phyloP scores from a whole-genome alignment of 176 grass and related monocot species.

The Poa pratensis region DNA sequence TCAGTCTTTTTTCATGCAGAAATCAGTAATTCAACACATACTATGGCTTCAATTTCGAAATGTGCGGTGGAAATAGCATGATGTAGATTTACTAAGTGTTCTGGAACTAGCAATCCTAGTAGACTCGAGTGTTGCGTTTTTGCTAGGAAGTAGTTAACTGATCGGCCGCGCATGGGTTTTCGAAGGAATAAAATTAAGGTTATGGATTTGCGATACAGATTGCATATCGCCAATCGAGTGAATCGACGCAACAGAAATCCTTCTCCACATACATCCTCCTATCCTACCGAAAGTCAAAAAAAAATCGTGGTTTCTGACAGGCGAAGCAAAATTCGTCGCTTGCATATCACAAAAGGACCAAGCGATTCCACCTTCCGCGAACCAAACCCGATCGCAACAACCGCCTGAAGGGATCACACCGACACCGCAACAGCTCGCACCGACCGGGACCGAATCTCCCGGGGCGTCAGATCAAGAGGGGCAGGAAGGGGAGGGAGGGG shows the following conservation, averaged over 20 bases:
- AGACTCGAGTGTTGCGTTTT: no score
- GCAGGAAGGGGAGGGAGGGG: neutral
- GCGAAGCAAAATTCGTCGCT: slow-evolving; percentile 8
- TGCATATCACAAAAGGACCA: neutral
- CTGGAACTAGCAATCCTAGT: no score
- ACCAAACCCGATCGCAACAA: slow-evolving; percentile 36
- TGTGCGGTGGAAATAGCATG: neutral
- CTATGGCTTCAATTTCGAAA: neutral
- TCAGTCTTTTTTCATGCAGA: no score
- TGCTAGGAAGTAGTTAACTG: no score
- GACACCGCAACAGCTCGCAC: slow-evolving; percentile 8
- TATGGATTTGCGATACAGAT: neutral
- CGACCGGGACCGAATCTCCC: neutral
- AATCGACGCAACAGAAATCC: neutral
- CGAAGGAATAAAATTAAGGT: neutral
- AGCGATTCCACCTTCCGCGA: neutral
- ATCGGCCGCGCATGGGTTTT: neutral
- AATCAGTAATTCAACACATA: neutral
- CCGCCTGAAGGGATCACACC: slow-evolving; percentile 21
- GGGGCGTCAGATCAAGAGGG: slow-evolving; percentile 22
- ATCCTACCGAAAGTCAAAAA: neutral
- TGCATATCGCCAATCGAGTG: neutral
- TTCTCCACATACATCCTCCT: neutral
- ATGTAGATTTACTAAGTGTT: no score
- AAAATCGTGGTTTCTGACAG: neutral